A percentile compares a stretch with the other conserved stretches of the same genome.
These are phyloP conservation scores for Lactarius trivialis DNA, from an alignment of 768 basidiomycete genomes.

Conservation along the genomic window DNA sequence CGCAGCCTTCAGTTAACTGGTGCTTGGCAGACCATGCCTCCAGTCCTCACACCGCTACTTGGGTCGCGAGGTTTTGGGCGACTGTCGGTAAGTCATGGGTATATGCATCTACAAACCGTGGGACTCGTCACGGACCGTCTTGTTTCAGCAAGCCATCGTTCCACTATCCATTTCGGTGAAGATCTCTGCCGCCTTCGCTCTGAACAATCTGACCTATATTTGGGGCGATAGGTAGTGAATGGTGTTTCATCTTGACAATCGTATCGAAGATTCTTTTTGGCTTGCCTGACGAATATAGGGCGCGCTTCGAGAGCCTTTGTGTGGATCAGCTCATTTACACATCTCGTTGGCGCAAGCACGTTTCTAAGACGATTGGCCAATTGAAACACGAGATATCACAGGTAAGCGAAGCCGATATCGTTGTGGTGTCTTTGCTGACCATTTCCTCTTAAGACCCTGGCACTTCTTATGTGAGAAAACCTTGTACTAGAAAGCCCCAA, in stretches of 20 bases:
- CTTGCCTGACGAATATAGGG: background rate
- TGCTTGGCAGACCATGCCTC: background rate
- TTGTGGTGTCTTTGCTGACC: background rate
- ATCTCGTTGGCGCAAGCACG: conserved; percentile 7
- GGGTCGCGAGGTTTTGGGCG: background rate
- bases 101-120: background rate
- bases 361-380: conserved; percentile 2
- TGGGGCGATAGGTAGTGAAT: background rate
- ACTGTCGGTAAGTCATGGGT: background rate
- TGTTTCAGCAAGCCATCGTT: background rate
- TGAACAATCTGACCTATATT: background rate
- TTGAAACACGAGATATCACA: background rate
- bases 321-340: background rate
- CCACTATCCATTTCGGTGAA: background rate
- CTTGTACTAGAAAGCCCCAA: background rate
- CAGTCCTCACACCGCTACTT: background rate
- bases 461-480: background rate
- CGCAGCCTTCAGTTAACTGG: background rate
- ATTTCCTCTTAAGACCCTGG: background rate
- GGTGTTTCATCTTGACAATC: background rate
- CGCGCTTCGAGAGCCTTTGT: conserved; percentile 2
- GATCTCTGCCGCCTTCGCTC: background rate
- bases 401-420: background rate
- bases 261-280: conserved; percentile 1
- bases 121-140: background rate